Conservation (phyloP, 306 rosid genomes). For the Crataegus laevigata region DNA sequence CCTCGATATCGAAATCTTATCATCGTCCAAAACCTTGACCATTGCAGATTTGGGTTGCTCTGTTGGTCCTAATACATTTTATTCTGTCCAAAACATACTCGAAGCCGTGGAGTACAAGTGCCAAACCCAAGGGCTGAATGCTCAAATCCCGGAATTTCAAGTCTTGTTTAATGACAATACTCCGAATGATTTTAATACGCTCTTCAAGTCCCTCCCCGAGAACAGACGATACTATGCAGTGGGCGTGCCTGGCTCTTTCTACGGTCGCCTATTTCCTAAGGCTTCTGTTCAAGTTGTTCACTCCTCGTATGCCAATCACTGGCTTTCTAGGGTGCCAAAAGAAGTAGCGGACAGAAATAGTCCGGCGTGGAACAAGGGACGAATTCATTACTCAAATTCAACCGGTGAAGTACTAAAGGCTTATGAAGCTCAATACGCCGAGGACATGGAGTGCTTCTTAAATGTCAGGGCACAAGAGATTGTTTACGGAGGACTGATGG, state of each 20-base stretch:
- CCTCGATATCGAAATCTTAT: constrained; percentile 4
- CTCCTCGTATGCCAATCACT: constrained; percentile 16
- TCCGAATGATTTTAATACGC: constrained; percentile 40
- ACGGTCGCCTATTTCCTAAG: constrained; percentile 17
- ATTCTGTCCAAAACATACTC: constrained; percentile 19
- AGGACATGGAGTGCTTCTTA: constrained; percentile 29
- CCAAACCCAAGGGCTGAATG: background rate
- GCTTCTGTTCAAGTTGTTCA: constrained; percentile 18
- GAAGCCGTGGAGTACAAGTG: constrained; percentile 16
- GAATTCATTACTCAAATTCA: constrained; percentile 10
- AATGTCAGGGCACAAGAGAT: constrained; percentile 29
- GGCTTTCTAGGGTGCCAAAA: constrained; percentile 27
- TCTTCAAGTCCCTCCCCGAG: constrained; percentile 15
- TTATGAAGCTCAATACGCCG: constrained; percentile 9
- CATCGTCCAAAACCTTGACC: constrained; percentile 1
- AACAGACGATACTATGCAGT: constrained; percentile 12
- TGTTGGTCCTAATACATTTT: constrained; percentile 33
- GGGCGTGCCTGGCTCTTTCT: constrained; percentile 35
- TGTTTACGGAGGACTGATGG: constrained; percentile 25
- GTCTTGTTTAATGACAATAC: constrained; percentile 27
- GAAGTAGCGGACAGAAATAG: constrained; percentile 1
- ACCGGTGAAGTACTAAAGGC: constrained; percentile 18
- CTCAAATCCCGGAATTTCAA: constrained; percentile 20
- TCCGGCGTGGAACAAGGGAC: constrained; percentile 19
- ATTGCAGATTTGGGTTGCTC: constrained; percentile 46